Evolutionary conservation across 164 flowering plant genomes (phyloP).

Genomic region (Vitis labrusca): DNA sequence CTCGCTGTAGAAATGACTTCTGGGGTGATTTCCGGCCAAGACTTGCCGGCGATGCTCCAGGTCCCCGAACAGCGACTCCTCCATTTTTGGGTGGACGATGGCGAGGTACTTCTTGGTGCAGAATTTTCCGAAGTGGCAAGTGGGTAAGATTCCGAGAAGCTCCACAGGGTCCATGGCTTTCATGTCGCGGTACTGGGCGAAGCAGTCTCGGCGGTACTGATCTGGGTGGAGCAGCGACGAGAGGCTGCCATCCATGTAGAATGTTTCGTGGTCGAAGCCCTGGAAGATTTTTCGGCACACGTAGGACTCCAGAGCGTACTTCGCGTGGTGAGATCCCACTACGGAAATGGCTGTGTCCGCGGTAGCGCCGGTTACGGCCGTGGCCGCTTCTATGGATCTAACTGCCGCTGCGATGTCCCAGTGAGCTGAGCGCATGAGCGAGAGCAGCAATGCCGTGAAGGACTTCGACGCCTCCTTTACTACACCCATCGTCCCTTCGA

Average conservation of each 20-base stretch:
- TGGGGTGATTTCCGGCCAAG: constrained; percentile 69
- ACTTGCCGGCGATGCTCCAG: constrained; percentile 66
- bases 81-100: constrained; percentile 89
- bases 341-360: constrained; percentile 17
- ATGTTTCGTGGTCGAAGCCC: constrained; percentile 93
- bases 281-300: constrained; percentile 71
- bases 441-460: constrained; percentile 70
- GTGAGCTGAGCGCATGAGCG: constrained; percentile 84
- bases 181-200: constrained; percentile 79
- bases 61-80: constrained; percentile 87
- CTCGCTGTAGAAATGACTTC: constrained; percentile 72
- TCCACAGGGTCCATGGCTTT: constrained; percentile 85
- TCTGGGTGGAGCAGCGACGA: constrained; percentile 77
- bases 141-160: constrained; percentile 80
- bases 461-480: constrained; percentile 72
- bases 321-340: constrained; percentile 54
- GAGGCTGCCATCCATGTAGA: constrained; percentile 93
- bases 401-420: constrained; percentile 94
- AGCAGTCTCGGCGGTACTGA: constrained; percentile 78
- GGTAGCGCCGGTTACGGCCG: constrained; percentile 12
- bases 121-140: constrained; percentile 75
- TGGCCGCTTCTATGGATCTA: constrained; percentile 70
- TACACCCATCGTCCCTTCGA: constrained; percentile 58
- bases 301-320: constrained; percentile 84
- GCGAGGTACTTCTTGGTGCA: constrained; percentile 72